Percentiles rank a stretch among this genome's conserved stretches.
Evolutionary conservation across 345 rosid species (phyloP).

Genomic region (Kandelia obovata): DNA sequence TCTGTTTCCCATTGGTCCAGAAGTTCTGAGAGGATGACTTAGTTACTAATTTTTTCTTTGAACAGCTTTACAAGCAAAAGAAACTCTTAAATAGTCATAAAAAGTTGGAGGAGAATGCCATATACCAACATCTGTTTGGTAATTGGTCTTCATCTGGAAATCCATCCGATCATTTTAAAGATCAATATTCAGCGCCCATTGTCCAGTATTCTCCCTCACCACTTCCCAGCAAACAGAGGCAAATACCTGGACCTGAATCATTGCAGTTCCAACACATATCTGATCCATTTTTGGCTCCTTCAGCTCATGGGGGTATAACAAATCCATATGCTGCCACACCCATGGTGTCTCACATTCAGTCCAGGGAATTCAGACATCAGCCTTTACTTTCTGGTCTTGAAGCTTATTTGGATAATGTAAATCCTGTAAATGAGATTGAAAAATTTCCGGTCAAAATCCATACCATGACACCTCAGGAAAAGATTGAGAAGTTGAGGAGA

Average conservation of each 20-base stretch:
- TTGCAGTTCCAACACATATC: constrained; percentile 46
- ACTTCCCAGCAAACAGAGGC: constrained; percentile 46
- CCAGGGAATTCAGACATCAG: constrained; percentile 45
- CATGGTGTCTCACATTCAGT: constrained; percentile 43
- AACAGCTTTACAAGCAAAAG: constrained; percentile 53
- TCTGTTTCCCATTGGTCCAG: too few relatives aligned
- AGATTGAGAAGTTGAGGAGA: constrained; percentile 83
- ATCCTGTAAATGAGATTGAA: constrained; percentile 35
- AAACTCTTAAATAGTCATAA: constrained; percentile 42
- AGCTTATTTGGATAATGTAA: constrained; percentile 38
- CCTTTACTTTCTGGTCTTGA: constrained; percentile 48
- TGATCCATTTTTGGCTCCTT: constrained; percentile 42
- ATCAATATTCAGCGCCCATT: constrained; percentile 34
- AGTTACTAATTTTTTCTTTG: neutral
- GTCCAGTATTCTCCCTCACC: constrained; percentile 35
- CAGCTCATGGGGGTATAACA: constrained; percentile 46
- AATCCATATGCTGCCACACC: constrained; percentile 56
- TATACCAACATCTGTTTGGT: constrained; percentile 37
- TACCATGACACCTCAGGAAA: constrained; percentile 91
- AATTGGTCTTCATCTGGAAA: constrained; percentile 44
- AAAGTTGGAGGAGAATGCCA: constrained; percentile 36
- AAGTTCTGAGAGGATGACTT: neutral
- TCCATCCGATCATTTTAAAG: constrained; percentile 33
- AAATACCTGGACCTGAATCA: constrained; percentile 45
- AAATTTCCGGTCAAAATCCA: constrained; percentile 44